Percentiles rank a stretch among this genome's conserved stretches.
Evolutionary conservation across 257 asterid species (phyloP).

Genomic region (Salvia hispanica): DNA sequence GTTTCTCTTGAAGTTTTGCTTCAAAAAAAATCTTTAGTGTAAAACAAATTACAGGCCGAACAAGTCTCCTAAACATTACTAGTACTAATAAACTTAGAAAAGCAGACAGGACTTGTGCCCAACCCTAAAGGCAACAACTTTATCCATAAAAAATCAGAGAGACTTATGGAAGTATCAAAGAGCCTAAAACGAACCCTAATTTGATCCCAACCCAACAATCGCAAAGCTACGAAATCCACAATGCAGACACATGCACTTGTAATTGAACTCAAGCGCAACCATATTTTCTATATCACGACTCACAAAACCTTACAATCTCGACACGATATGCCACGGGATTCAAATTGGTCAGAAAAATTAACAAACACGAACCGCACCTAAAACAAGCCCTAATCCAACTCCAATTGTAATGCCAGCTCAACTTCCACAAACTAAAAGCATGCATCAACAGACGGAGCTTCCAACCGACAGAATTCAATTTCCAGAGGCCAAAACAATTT

Average conservation of each 20-base stretch:
- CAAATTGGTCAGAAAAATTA: conserved; percentile 1
- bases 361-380: conserved; percentile 20
- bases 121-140: neutral
- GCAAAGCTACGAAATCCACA: conserved; percentile 26
- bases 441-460: conserved; percentile 38
- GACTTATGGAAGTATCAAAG: conserved; percentile 9
- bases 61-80: neutral
- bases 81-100: neutral
- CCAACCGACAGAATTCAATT: conserved; percentile 11
- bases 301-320: conserved; percentile 6
- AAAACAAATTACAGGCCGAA: neutral
- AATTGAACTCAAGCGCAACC: conserved; percentile 25
- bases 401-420: conserved; percentile 28
- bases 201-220: conserved; percentile 22
- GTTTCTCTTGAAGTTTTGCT: neutral
- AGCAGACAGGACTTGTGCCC: conserved; percentile 4
- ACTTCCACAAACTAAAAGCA: conserved; percentile 36
- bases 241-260: conserved; percentile 31
- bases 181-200: conserved; percentile 36
- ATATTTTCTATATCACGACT: conserved; percentile 21
- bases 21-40: neutral
- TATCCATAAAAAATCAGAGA: neutral
- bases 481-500: conserved; percentile 23
- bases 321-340: conserved; percentile 22
- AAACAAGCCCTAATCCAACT: conserved; percentile 46